These are phyloP conservation scores for Penicillium sp. DNA, from an alignment of 2,329 filamentous ascomycete genomes.

Conservation along the genomic window DNA sequence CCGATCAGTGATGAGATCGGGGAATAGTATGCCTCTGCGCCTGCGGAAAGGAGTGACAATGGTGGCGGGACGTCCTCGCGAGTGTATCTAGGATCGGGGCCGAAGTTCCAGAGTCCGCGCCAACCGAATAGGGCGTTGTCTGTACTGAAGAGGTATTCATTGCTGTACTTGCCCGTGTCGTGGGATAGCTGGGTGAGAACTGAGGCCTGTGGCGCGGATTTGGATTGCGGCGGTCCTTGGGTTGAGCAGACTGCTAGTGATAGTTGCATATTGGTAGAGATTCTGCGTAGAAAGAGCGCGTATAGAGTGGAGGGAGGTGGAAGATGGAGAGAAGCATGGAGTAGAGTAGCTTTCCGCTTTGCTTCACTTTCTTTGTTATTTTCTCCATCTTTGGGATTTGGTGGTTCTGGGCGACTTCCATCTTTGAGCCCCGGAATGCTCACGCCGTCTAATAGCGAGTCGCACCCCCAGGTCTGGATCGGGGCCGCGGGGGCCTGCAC, in stretches of 20 bases:
- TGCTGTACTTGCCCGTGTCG: slow-evolving; percentile 80
- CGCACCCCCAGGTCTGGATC: slow-evolving; percentile 34
- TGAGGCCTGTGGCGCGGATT: slow-evolving; percentile 47
- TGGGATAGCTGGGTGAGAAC: slow-evolving; percentile 56
- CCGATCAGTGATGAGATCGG: slow-evolving; percentile 91
- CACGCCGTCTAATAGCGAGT: slow-evolving; percentile 31
- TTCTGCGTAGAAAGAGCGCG: slow-evolving; percentile 75
- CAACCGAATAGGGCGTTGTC: slow-evolving; percentile 87
- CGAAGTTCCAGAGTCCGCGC: slow-evolving; percentile 92
- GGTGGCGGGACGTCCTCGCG: slow-evolving; percentile 52
- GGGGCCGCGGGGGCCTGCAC: slow-evolving; percentile 53
- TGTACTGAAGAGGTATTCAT: slow-evolving; percentile 88
- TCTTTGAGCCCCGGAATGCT: slow-evolving; percentile 20
- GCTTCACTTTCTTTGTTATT: slow-evolving; percentile 14
- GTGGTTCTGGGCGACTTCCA: slow-evolving; percentile 36
- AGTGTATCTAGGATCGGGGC: slow-evolving; percentile 56
- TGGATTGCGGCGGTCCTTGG: slow-evolving; percentile 42
- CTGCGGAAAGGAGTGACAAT: slow-evolving; percentile 82
- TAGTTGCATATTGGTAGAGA: slow-evolving; percentile 75
- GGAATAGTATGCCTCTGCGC: slow-evolving; percentile 93
- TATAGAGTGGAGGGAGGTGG: slow-evolving; percentile 79
- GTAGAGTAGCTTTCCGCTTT: slow-evolving; percentile 42
- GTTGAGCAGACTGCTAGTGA: slow-evolving; percentile 62
- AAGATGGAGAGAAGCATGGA: slow-evolving; percentile 48
- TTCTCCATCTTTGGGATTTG: slow-evolving; percentile 60